phyloP scores from a whole-genome alignment of 495 filamentous ascomycete genomes.

The Tirmania nivea region DNA sequence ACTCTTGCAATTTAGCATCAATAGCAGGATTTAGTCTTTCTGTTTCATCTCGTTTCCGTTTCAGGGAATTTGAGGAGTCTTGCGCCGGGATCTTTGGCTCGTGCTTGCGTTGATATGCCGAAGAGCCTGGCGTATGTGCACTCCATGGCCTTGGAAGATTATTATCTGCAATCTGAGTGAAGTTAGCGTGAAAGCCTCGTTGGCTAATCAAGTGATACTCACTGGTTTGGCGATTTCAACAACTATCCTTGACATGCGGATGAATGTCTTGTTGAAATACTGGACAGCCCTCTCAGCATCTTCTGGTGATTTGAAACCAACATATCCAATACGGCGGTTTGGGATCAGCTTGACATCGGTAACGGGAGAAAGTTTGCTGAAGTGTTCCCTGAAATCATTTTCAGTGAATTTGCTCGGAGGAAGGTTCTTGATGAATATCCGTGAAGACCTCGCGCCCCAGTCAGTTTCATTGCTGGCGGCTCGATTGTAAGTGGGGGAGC shows the following conservation, averaged over 20 bases:
- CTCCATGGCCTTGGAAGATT: constrained; percentile 22
- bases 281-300: constrained; percentile 63
- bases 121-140: constrained; percentile 15
- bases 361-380: constrained; percentile 45
- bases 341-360: constrained; percentile 84
- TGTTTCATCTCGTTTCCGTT: constrained; percentile 31
- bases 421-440: constrained; percentile 77
- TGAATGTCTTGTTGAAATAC: constrained; percentile 86
- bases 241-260: constrained; percentile 84
- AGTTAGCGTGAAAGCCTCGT: constrained; percentile 7
- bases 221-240: constrained; percentile 84
- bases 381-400: constrained; percentile 65
- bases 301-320: constrained; percentile 71
- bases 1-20: constrained; percentile 70
- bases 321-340: constrained; percentile 76
- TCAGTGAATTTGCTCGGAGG: constrained; percentile 52
- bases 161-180: constrained; percentile 20
- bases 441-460: constrained; percentile 30
- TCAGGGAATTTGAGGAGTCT: constrained; percentile 15
- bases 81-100: constrained; percentile 1
- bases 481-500: too few relatives aligned
- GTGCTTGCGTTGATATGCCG: constrained; percentile 23
- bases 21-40: not conserved
- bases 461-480: too few relatives aligned
- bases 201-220: constrained; percentile 17